Evolutionary conservation across 2,329 filamentous ascomycete genomes (phyloP), one percentile per base, ranked within the genome.

Genomic region (Bipolaris oryzae): DNA sequence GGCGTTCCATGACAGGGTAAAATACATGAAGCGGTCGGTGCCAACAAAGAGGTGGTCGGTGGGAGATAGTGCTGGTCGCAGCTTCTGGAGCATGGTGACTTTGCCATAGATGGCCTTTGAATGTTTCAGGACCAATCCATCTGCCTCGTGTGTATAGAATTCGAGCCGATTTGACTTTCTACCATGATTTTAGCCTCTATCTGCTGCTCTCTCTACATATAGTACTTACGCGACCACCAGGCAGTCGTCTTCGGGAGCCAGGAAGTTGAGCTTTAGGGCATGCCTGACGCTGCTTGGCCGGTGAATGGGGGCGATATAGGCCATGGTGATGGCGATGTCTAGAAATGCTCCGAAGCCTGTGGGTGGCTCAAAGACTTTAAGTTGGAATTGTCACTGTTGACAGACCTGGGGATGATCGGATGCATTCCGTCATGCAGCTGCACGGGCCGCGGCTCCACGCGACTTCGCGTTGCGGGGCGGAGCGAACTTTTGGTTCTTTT

Each of bases 291-390:
- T 96, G 75, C 91, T 97, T 21, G 95, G 90, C 68, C 88, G 85
- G 77, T 99, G 95, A 55, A 99, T 95, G 37, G 95, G 93, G 60
- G 92, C 92, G 70, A 99, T 82, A 76, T 98, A 99, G 50, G 95
- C 90, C 95, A 99, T 99, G 57, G 37, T 72, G 61, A 34, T 44
- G 57, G 37, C 72, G 61, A 34, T 44, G 34, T 31, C 10, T 23
- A 18, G 7, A 28, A 37, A 7, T 34, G 9, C 9, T 45, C 52
- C 61, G 54, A 60, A 64, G 68, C 64, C 60, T 39, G 31, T n/a
- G 31, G 15, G 48, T 25, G 13, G 11, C 20, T 25, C 23, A 31
- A 37, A 51, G 41, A 18, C 39, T n/a, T 43, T 31, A 28, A 35
- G 16, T 43, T 13, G 28, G 16, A 34, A 53, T 38, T 45, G 45